Conservation (phyloP, 108 stramenopile genomes). For the Stephanodiscus minutulus region DNA sequence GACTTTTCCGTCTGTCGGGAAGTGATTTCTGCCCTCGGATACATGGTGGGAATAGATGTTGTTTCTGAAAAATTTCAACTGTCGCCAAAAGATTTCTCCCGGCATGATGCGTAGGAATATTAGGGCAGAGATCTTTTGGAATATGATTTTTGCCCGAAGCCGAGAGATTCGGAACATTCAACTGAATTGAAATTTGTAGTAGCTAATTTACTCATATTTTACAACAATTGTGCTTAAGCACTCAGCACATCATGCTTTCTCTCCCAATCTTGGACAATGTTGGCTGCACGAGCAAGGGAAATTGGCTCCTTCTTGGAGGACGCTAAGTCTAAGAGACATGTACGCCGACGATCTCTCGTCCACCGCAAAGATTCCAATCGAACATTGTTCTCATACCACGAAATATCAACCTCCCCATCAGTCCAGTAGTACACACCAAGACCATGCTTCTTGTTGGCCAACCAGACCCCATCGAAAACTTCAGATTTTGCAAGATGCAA, state of each 20-base stretch:
- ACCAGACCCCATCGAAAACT: conserved; percentile 50
- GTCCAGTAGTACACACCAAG: conserved; percentile 42
- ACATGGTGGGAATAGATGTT: too few species aligned
- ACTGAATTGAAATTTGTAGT: too few species aligned
- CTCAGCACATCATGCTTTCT: conserved; percentile 1
- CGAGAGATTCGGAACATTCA: too few species aligned
- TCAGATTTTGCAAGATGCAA: conserved; percentile 43
- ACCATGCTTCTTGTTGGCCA: conserved; percentile 42
- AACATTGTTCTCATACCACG: conserved; percentile 38
- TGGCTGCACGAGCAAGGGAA: conserved; percentile 27
- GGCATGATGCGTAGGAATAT: too few species aligned
- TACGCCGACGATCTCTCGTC: conserved; percentile 41
- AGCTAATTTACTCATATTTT: too few species aligned
- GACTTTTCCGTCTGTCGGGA: too few species aligned
- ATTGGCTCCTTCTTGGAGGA: conserved; percentile 39
- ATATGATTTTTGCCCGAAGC: too few species aligned
- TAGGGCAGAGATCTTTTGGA: too few species aligned
- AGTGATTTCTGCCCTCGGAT: too few species aligned
- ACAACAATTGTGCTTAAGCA: too few species aligned
- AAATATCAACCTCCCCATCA: conserved; percentile 52
- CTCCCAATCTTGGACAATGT: conserved; percentile 36
- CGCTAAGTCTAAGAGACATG: conserved; percentile 27
- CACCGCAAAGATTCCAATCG: conserved; percentile 44
- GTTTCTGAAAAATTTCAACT: too few species aligned
- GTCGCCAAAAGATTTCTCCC: too few species aligned